Base-by-base conservation (phyloP, 768 basidiomycete species). In the Pulveroboletus sp. region DNA sequence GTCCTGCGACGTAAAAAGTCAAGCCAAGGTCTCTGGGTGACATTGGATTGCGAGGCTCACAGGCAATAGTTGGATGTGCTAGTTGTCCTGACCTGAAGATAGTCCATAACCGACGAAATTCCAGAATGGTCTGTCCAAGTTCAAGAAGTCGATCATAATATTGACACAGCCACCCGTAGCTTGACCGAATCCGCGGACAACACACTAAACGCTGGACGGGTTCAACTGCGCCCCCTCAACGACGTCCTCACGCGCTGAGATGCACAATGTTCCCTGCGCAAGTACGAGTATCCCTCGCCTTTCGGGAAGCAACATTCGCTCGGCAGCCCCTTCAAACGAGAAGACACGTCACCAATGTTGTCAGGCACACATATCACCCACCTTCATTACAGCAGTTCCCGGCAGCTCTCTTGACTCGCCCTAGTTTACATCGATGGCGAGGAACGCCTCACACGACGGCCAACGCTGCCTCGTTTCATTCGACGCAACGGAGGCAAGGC, bases 251-350 rank as follows among this genome's bases (percentile, higher is more conserved):
- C 49, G 34, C n/a, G n/a, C n/a, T 55, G 59, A 53, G 46, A 82
- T 80, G 80, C 71, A 67, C 74, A 43, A 83, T 82, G 81, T 69
- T 80, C 66, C 79, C 73, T 48, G 63, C 67, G 59, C 58, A 22
- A 23, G 35, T 49, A 48, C 60, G 52, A 57, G 34, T 41, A 24
- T 42, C 48, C 11, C 23, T 37, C 8, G 35, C 22, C 27, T 17
- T 37, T 27, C 47, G 38, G 41, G 16, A 52, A 16, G 14, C 37
- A 19, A 53, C 24, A 32, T 27, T 42, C 3, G 19, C 20, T 30
- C 40, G 8, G 2, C 44, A 23, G 4, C 20, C n/a, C 10, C 19
- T 32, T 34, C 50, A 24, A 38, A 7, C 49, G 3, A 45, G 34
- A 16, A 39, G 43, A 35, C 27, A 41, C 24, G 16, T 27, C 9